Evolutionary conservation across 768 basidiomycete species (phyloP).

Genomic region (Favolaschia claudopus): DNA sequence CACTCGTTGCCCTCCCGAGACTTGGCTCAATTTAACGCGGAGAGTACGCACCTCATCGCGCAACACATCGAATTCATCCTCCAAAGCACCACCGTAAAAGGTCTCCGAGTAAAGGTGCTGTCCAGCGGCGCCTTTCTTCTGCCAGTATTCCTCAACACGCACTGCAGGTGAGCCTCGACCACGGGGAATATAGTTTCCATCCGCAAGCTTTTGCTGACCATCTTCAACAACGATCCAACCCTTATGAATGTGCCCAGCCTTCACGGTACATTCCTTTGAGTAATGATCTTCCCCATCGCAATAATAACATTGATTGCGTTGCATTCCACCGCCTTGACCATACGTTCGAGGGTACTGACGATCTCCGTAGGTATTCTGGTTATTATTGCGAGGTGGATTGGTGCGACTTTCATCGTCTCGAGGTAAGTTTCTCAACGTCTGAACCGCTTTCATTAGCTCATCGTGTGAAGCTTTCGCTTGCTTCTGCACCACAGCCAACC

Average conservation of each 20-base stretch:
- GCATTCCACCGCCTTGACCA: not conserved
- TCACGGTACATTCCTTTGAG: not conserved
- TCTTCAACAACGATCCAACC: not conserved
- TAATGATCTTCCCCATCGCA: slow-evolving; percentile 6
- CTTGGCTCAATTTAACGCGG: slow-evolving; percentile 10
- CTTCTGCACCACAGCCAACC: slow-evolving; percentile 4
- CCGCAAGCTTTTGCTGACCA: not conserved
- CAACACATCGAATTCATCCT: slow-evolving; percentile 11
- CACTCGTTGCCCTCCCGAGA: not conserved
- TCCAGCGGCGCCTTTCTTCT: slow-evolving; percentile 3
- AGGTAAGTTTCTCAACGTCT: not conserved
- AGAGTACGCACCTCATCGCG: slow-evolving; percentile 13
- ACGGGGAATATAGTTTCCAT: slow-evolving; percentile 9
- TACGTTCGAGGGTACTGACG: not conserved
- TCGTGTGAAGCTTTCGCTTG: slow-evolving; percentile 3
- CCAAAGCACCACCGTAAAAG: not conserved
- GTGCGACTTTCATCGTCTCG: slow-evolving; percentile 1
- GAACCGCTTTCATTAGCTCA: slow-evolving; percentile 12
- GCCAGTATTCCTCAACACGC: slow-evolving; percentile 18
- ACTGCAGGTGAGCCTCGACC: not conserved
- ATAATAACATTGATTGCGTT: slow-evolving; percentile 8
- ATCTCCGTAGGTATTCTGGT: not conserved
- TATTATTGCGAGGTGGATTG: not conserved
- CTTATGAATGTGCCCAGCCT: slow-evolving; percentile 1
- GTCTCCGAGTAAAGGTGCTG: slow-evolving; percentile 6